Conservation (phyloP, 805 yeast species). For the Ascoidea tarda region DNA sequence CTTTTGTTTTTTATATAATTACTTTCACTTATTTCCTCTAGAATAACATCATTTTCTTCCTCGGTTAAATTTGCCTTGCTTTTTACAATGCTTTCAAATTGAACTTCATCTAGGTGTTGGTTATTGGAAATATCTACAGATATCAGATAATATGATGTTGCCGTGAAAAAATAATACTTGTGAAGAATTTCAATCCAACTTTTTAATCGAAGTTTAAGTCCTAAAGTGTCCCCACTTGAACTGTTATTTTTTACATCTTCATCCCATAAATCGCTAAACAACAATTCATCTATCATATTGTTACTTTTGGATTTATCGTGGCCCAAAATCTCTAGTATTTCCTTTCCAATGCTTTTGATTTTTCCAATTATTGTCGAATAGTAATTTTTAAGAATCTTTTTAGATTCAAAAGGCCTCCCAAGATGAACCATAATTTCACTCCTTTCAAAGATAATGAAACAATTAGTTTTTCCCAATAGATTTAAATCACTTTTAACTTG, state of each 20-base stretch:
- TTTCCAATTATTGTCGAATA: not conserved
- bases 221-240: conserved; percentile 4
- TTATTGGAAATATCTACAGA: conserved; percentile 18
- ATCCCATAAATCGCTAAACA: not conserved
- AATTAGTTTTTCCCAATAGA: conserved; percentile 32
- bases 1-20: conserved; percentile 19
- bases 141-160: conserved; percentile 53
- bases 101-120: conserved; percentile 15
- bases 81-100: conserved; percentile 4
- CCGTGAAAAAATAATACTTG: conserved; percentile 65
- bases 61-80: conserved; percentile 13
- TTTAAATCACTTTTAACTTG: conserved; percentile 35
- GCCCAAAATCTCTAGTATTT: conserved; percentile 7
- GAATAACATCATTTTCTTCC: conserved; percentile 12
- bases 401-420: not conserved
- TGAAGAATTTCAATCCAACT: conserved; percentile 51
- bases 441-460: conserved; percentile 33
- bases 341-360: conserved; percentile 6
- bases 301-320: conserved; percentile 12
- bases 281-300: not conserved
- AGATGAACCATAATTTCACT: conserved; percentile 55
- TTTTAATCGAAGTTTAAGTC: conserved; percentile 23
- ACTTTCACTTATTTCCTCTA: conserved; percentile 4
- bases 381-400: too few species aligned
- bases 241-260: conserved; percentile 5